A percentile compares a stretch with the other conserved stretches of the same genome.
phyloP scores from a whole-genome alignment of 2,329 filamentous ascomycete species.

The Claviceps monticola region DNA sequence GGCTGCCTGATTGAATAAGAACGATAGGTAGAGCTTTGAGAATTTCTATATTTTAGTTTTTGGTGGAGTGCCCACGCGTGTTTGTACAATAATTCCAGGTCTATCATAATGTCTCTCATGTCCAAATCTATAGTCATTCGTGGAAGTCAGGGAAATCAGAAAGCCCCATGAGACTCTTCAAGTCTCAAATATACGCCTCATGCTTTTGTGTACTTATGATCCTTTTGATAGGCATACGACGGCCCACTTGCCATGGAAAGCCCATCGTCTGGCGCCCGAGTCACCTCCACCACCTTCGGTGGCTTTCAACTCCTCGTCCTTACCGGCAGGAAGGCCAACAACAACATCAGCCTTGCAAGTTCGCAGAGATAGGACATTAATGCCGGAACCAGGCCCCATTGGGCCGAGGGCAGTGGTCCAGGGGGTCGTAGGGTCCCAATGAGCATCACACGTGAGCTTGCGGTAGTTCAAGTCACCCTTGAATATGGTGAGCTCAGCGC shows the following conservation, averaged over 20 bases:
- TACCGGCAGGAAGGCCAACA: conserved; percentile 67
- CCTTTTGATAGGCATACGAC: conserved; percentile 49
- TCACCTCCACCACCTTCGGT: conserved; percentile 59
- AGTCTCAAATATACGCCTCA: not conserved
- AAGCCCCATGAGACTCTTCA: not conserved
- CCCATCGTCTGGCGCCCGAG: conserved; percentile 65
- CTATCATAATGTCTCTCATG: not conserved
- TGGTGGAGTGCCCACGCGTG: not conserved
- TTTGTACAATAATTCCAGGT: not conserved
- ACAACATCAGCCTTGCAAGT: conserved; percentile 97
- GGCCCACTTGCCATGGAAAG: conserved; percentile 92
- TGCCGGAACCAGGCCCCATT: conserved; percentile 63
- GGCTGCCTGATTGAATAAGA: not conserved
- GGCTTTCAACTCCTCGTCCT: conserved; percentile 65
- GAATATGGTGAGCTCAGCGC: conserved; percentile 81
- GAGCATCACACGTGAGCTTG: conserved; percentile 72
- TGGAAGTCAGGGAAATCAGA: not conserved
- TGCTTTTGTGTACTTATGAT: conserved; percentile 9
- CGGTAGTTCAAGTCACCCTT: conserved; percentile 97
- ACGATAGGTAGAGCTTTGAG: not conserved
- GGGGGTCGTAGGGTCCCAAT: conserved; percentile 76
- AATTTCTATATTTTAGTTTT: not conserved
- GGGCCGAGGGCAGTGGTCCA: conserved; percentile 78
- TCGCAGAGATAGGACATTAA: conserved; percentile 74
- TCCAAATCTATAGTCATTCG: conserved; percentile 5